phyloP scores from a whole-genome alignment of 805 yeast genomes.

The Candida ficus region DNA sequence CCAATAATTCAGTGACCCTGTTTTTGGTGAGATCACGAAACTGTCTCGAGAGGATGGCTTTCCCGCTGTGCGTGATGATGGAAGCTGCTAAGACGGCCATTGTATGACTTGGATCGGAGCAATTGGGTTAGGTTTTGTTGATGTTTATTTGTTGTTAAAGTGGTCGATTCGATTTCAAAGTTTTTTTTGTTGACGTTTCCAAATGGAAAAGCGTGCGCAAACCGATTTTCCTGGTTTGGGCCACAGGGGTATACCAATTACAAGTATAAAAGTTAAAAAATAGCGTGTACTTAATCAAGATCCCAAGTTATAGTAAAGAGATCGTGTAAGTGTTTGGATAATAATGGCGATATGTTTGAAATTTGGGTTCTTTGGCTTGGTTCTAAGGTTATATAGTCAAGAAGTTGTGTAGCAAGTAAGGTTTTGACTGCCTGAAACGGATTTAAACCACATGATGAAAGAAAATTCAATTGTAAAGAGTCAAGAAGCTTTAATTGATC shows the following conservation, averaged over 20 bases:
- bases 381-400: no score
- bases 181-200: slow-evolving; percentile 16
- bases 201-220: slow-evolving; percentile 3
- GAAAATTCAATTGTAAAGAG: slow-evolving; percentile 3
- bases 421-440: slow-evolving; percentile 11
- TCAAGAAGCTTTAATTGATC: neutral
- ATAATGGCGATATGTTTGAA: neutral
- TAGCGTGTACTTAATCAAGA: neutral
- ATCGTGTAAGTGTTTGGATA: neutral
- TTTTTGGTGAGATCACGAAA: slow-evolving; percentile 81
- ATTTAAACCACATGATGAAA: slow-evolving; percentile 16
- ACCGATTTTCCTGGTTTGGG: slow-evolving; percentile 3
- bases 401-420: no score
- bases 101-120: neutral
- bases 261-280: neutral
- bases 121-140: neutral
- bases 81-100: slow-evolving; percentile 90
- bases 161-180: neutral
- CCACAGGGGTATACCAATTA: neutral
- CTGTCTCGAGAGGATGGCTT: slow-evolving; percentile 87
- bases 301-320: slow-evolving; percentile 11
- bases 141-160: neutral
- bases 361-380: slow-evolving; percentile 1
- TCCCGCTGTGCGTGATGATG: slow-evolving; percentile 90
- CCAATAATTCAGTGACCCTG: slow-evolving; percentile 77